Evolutionary conservation across 2,329 filamentous ascomycete genomes (phyloP).

Genomic region (Calonectria pseudoreteaudii): DNA sequence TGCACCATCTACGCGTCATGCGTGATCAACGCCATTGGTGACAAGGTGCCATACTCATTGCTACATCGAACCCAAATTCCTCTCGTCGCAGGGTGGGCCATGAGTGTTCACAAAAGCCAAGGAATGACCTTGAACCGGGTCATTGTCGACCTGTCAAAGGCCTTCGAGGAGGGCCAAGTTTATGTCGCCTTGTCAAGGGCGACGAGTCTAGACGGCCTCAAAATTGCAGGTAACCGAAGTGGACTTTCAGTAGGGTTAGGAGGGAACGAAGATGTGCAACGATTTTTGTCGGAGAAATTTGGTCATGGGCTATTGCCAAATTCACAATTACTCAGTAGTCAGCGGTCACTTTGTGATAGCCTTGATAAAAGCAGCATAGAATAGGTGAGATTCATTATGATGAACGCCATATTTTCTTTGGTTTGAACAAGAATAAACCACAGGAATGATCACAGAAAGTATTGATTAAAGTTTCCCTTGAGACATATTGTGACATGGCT

Average conservation of each 20-base stretch:
- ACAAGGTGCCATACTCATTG: conserved; percentile 58
- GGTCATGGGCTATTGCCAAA: background rate
- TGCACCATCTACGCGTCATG: conserved; percentile 65
- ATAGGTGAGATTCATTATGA: background rate
- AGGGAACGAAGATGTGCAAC: conserved; percentile 16
- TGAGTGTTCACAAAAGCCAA: conserved; percentile 73
- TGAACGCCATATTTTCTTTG: background rate
- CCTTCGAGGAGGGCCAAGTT: conserved; percentile 69
- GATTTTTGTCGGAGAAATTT: conserved; percentile 15
- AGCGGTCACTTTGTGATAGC: background rate
- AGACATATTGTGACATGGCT: too few relatives aligned
- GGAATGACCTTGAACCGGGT: conserved; percentile 72
- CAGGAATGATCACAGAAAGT: background rate
- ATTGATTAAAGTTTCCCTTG: too few relatives aligned
- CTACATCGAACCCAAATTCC: conserved; percentile 72
- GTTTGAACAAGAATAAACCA: background rate
- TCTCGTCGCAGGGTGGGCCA: conserved; percentile 69
- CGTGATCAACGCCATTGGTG: conserved; percentile 59
- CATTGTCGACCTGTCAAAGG: conserved; percentile 62
- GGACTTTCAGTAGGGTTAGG: background rate
- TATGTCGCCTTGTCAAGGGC: conserved; percentile 60
- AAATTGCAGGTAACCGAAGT: conserved; percentile 15
- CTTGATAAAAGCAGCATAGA: background rate
- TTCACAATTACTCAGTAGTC: background rate
- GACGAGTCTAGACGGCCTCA: conserved; percentile 32